A percentile compares a stretch with the other conserved stretches of the same genome.
Evolutionary conservation across 208 protist genomes (phyloP).

Genomic region (Histomonas meleagridis): DNA sequence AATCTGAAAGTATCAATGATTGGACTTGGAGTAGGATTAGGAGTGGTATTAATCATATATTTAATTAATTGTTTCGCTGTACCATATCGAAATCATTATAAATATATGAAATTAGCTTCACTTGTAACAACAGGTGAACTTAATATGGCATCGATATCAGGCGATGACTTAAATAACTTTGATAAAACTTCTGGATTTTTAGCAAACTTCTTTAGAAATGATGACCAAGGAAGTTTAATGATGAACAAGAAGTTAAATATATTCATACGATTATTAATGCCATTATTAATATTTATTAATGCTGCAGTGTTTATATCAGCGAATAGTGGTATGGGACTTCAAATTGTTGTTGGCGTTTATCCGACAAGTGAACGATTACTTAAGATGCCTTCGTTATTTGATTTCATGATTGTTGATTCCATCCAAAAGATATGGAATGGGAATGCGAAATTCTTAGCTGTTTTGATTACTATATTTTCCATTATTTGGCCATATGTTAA

Average conservation of each 20-base stretch:
- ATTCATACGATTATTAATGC: not conserved
- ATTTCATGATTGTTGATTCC: slow-evolving; percentile 66
- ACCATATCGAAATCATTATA: too few species aligned
- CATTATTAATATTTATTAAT: not conserved
- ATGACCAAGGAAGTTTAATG: not conserved
- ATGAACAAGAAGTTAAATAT: not conserved
- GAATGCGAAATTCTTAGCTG: slow-evolving; percentile 60
- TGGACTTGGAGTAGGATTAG: too few species aligned
- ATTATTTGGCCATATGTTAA: slow-evolving; percentile 77
- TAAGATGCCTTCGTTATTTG: slow-evolving; percentile 55
- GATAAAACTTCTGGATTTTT: not conserved
- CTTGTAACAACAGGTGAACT: too few species aligned
- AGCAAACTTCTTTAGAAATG: not conserved
- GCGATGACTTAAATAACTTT: too few species aligned
- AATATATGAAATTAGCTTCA: too few species aligned
- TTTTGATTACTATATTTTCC: slow-evolving; percentile 72
- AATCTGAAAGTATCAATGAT: too few species aligned
- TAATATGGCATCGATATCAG: too few species aligned
- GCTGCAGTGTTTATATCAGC: not conserved
- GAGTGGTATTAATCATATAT: too few species aligned
- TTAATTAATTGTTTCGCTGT: too few species aligned
- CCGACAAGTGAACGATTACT: not conserved
- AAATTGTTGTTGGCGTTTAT: not conserved
- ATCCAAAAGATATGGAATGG: slow-evolving; percentile 67
- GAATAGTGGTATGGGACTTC: not conserved